These are phyloP conservation scores for Fraxinus baroniana DNA, from an alignment of 305 asterid genomes.

Conservation along the genomic window DNA sequence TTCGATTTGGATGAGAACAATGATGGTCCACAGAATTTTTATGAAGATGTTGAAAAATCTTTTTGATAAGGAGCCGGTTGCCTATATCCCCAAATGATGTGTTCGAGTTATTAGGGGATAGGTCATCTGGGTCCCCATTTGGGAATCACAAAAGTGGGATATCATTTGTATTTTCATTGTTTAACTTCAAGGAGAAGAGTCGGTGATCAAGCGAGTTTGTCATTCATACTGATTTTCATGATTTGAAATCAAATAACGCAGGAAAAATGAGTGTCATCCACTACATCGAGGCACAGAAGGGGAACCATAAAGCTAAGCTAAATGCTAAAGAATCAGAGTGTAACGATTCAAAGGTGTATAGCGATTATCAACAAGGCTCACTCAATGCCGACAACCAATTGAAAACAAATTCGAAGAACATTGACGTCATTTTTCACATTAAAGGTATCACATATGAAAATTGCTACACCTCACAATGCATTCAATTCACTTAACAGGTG, in stretches of 20 bases:
- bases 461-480: neutral
- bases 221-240: constrained; percentile 44
- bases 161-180: constrained; percentile 76
- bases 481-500: neutral
- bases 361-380: neutral
- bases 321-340: constrained; percentile 78
- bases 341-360: neutral
- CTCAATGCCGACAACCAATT: neutral
- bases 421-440: neutral
- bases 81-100: neutral
- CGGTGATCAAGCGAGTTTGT: constrained; percentile 83
- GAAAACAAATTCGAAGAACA: neutral
- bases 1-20: neutral
- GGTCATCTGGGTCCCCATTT: constrained; percentile 55
- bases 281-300: constrained; percentile 73
- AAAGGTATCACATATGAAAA: neutral
- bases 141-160: constrained; percentile 56
- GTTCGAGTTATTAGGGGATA: constrained; percentile 46
- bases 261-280: constrained; percentile 51
- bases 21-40: neutral
- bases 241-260: constrained; percentile 63
- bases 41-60: neutral
- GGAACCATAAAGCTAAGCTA: constrained; percentile 46
- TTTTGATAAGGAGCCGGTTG: neutral
- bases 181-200: constrained; percentile 88